Evolutionary conservation across 441 rosid genomes (phyloP), one percentile per base, ranked within the genome.

Genomic region (Erysimum pusillum): DNA sequence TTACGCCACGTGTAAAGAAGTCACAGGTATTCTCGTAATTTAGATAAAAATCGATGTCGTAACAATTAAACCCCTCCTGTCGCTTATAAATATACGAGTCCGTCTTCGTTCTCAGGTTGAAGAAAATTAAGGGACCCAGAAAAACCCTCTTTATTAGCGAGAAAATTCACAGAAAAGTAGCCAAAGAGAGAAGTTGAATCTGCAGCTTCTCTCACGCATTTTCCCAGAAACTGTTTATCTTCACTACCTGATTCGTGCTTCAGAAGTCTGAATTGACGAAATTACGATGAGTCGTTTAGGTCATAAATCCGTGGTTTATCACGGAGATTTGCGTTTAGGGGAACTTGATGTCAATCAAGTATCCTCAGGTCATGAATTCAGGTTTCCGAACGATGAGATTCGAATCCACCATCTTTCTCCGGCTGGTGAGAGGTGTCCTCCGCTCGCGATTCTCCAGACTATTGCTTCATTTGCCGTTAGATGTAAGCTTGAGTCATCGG

Each of bases 341-440:
- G 99, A 91, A 56, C 88, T 96, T 69, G 96, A 94, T 64, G 83
- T 86, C 38, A 66, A 86, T 76, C 90, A 90, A 32, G 85, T 81
- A 3, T 57, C 81, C 3, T 74, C 78, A 36, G 91, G 83, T 25
- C 75, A 77, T 74, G 82, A 79, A 56, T 92, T 94, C 81, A 88
- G 83, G 67, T 96, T 94, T 80, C 99, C 98, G 1, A 89, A 88
- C 87, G 88, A 88, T 80, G 98, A 94, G 88, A 92, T 96, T 73
- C 91, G 94, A 62, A 94, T 96, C 86, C 93, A 87, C 69, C 98
- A 81, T 74, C 69, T 92, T 14, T 88, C 97, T 25, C 90, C 85
- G 5, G 71, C 63, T 7, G 86, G 97, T 74, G 98, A 92, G 75
- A 88, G 99, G 28, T 96, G 99, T 71, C 90, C 92, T 76, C 98